Base-by-base conservation (phyloP, 2,329 filamentous ascomycete species). In the Didymella glomerata region DNA sequence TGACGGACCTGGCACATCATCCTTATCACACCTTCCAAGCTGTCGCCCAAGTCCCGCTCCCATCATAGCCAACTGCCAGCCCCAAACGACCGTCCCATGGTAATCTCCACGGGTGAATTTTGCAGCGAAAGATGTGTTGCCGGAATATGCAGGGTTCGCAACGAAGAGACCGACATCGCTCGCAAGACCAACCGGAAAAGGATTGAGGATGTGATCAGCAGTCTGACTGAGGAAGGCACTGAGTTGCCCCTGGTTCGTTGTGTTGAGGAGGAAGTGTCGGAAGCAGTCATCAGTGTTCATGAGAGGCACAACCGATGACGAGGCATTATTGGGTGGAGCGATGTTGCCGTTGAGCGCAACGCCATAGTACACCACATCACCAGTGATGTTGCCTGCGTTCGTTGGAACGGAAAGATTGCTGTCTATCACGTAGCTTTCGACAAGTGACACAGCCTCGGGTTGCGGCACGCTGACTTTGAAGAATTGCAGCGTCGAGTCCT, bases 211-310 rank as follows among this genome's bases (percentile, higher is more conserved):
- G 34, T 86, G 82, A 36, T 84, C 83, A 0, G 86, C 85, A 0
- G 84, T 84, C 36, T 86, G 80, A 44, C 84, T 84, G 11, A 89
- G 67, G 66, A 87, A 88, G 0, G 76, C 61, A 0, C 83, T 86
- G 0, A 88, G 79, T 62, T 89, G 85, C 0, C 73, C 64, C 47
- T 88, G 78, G 46, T 87, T 80, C 1, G 85, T 87, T 0, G 83
- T 81, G 66, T 88, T 88, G 34, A 89, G 78, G 1, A 89, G 76
- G 71, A 88, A 88, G 55, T 84, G 83, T 1, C 86, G 84, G 77
- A 88, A 90, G 50, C 83, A 86, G 59, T 86, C 84, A 61, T 90
- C 87, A 0, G 85, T 87, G 69, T 90, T 86, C 79, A 88, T 85
- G 18, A 89, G 80, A 27, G 79, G 76, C 1, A 89, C 84, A 16